These are phyloP conservation scores for Raphanus raphanistrum DNA, from an alignment of 345 rosid genomes.

Conservation along the genomic window DNA sequence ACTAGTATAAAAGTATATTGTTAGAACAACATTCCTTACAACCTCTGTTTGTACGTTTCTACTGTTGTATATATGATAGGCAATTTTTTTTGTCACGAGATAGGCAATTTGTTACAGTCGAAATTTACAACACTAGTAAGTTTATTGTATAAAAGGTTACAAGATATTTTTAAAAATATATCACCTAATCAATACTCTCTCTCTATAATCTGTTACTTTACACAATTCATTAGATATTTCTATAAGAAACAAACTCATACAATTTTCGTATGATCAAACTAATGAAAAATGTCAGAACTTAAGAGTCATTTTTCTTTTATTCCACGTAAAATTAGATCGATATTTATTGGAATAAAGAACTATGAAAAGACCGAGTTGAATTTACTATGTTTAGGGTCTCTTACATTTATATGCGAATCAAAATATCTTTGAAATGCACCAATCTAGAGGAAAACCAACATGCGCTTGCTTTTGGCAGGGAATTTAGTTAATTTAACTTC, in stretches of 20 bases:
- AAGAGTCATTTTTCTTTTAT: neutral
- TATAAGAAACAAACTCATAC: neutral
- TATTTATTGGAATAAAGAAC: neutral
- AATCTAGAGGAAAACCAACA: slow-evolving; percentile 37
- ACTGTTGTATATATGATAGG: neutral
- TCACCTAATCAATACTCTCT: neutral
- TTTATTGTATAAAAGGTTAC: neutral
- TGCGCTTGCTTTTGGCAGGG: slow-evolving; percentile 23
- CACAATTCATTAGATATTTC: neutral
- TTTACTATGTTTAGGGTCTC: neutral
- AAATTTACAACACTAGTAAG: neutral
- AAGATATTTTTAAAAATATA: neutral
- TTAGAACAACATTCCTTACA: neutral
- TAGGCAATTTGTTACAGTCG: neutral
- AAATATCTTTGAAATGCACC: slow-evolving; percentile 18
- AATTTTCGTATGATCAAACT: neutral
- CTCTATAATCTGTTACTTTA: neutral
- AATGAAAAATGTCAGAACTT: neutral
- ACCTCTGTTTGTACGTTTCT: neutral
- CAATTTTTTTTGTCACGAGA: neutral
- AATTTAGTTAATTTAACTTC: neutral
- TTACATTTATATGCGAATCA: neutral
- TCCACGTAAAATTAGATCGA: neutral
- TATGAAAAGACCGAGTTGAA: neutral
- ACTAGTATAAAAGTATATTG: neutral